These are phyloP conservation scores for Phytophthora boehmeriae DNA, from an alignment of 352 stramenopile genomes.

Conservation along the genomic window DNA sequence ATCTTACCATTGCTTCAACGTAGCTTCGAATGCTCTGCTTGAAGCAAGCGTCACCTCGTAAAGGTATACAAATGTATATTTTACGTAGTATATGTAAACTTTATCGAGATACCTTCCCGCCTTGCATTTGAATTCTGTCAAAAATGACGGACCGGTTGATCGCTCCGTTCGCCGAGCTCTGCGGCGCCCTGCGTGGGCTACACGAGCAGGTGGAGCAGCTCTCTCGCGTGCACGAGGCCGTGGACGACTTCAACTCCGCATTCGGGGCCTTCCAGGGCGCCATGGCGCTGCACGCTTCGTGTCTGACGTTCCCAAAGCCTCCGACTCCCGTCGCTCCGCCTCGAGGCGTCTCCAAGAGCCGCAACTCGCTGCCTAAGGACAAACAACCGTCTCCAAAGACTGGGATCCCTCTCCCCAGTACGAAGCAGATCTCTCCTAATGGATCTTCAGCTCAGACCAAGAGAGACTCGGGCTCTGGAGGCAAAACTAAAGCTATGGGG, in stretches of 20 bases:
- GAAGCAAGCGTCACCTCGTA: no score
- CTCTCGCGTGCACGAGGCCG: constrained; percentile 65
- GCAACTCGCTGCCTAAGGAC: constrained; percentile 25
- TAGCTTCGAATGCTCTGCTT: no score
- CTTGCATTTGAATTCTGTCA: constrained; percentile 8
- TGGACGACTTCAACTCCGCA: constrained; percentile 74
- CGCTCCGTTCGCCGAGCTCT: constrained; percentile 62
- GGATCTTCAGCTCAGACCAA: constrained; percentile 1
- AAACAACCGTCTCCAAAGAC: constrained; percentile 23
- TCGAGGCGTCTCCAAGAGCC: constrained; percentile 8
- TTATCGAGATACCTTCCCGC: no score
- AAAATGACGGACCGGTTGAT: constrained; percentile 44
- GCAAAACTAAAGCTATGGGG: constrained; percentile 8
- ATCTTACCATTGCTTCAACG: no score
- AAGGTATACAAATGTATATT: no score
- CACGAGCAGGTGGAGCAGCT: constrained; percentile 73
- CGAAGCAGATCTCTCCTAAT: constrained; percentile 11
- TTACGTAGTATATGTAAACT: no score
- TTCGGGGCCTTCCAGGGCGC: constrained; percentile 81
- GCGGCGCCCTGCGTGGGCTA: constrained; percentile 64
- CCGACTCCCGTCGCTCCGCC: constrained; percentile 1
- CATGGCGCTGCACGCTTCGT: constrained; percentile 80
- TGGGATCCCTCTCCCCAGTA: constrained; percentile 46
- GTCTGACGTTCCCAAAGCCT: constrained; percentile 60
- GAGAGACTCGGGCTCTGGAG: neutral